phyloP scores from a whole-genome alignment of 148 eudicot species.

The Camellia japonica region DNA sequence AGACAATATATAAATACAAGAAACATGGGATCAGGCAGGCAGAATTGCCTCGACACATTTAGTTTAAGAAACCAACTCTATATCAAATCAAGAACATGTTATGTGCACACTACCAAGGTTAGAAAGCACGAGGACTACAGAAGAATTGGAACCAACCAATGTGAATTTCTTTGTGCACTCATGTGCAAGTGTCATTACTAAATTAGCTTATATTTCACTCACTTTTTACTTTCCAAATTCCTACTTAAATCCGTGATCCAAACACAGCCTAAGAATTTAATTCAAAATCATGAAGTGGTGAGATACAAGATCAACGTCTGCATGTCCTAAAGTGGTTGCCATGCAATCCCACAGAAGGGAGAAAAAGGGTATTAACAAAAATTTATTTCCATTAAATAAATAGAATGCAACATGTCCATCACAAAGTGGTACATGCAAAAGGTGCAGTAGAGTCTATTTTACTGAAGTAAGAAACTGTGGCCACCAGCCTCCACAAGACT shows the following conservation, averaged over 20 bases:
- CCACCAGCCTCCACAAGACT: not conserved
- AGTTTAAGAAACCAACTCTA: not conserved
- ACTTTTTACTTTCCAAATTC: no score
- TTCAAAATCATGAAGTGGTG: not conserved
- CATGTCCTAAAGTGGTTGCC: not conserved
- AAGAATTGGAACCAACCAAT: not conserved
- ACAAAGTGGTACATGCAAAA: not conserved
- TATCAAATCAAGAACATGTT: not conserved
- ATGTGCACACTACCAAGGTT: not conserved
- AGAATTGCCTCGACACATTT: not conserved
- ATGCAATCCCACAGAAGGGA: not conserved
- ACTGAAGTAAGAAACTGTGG: not conserved
- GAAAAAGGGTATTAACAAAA: not conserved
- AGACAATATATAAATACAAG: not conserved
- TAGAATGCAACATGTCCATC: not conserved
- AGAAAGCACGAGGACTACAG: not conserved
- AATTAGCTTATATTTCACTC: no score
- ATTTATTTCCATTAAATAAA: not conserved
- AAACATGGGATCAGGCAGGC: not conserved
- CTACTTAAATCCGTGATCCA: no score
- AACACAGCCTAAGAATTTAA: not conserved
- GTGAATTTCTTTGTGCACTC: not conserved
- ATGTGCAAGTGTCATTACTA: not conserved
- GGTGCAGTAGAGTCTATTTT: not conserved
- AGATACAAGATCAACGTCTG: not conserved